Conservation (phyloP, 805 yeast species). For the Lipomyces spencermartinsiae region DNA sequence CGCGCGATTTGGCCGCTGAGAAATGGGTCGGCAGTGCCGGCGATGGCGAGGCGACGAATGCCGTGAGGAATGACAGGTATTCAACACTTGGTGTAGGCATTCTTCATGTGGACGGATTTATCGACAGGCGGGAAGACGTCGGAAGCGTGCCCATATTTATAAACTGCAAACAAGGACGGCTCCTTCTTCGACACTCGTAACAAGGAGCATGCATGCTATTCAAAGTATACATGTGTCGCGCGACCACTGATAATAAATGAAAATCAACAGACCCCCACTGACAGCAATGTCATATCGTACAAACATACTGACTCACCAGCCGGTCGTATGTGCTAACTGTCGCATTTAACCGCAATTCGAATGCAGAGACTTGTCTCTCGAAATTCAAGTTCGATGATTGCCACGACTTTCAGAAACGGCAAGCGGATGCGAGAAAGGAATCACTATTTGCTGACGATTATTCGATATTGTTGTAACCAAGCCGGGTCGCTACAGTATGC, state of each 20-base stretch:
- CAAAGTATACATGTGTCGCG: not conserved
- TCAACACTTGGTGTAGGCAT: not conserved
- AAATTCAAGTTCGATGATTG: no score
- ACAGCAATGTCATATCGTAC: not conserved
- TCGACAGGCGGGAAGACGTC: no score
- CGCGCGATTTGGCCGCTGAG: not conserved
- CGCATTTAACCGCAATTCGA: no score
- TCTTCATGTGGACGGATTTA: not conserved
- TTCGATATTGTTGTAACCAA: no score
- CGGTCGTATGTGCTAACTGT: no score
- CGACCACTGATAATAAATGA: not conserved
- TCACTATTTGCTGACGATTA: no score
- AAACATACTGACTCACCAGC: not conserved
- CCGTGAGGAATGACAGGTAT: not conserved
- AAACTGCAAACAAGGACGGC: not conserved
- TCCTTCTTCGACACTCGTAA: not conserved
- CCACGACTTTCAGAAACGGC: no score
- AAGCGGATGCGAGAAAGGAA: no score
- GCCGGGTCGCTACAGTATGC: no score
- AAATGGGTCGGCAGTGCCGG: not conserved
- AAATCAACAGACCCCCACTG: not conserved
- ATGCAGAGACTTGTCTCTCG: no score
- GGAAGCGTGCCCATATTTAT: not conserved
- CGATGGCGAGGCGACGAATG: not conserved
- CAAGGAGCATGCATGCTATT: not conserved